These are phyloP conservation scores for Colletotrichum sp. DNA, from an alignment of 2,329 filamentous ascomycete species.

Conservation along the genomic window DNA sequence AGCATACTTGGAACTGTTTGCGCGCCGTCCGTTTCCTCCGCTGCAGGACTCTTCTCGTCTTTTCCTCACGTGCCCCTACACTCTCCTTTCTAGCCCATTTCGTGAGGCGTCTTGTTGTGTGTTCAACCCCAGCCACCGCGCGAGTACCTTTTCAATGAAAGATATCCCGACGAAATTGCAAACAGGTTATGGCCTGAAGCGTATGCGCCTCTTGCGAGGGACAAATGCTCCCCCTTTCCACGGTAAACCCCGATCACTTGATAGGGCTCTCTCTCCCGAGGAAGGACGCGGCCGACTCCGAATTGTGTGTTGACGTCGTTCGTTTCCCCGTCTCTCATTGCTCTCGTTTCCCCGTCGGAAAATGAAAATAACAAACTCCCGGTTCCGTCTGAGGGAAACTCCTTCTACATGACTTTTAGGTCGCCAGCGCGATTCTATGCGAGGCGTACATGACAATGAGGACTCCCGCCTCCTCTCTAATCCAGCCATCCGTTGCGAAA, in stretches of 20 bases:
- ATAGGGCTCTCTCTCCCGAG: background rate
- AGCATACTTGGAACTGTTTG: background rate
- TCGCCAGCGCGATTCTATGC: conserved; percentile 21
- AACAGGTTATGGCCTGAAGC: conserved; percentile 10
- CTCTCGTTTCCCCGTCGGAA: conserved; percentile 18
- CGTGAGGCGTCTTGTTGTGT: background rate
- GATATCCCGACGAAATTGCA: conserved; percentile 5
- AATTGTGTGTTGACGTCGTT: conserved; percentile 14
- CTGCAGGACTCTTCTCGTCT: background rate
- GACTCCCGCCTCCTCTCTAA: conserved; percentile 22
- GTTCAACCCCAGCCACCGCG: background rate
- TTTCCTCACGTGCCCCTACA: conserved; percentile 18
- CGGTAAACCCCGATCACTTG: conserved; percentile 12
- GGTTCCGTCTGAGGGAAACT: conserved; percentile 23
- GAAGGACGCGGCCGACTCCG: conserved; percentile 18
- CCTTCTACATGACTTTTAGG: conserved; percentile 25
- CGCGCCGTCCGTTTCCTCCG: conserved; percentile 1
- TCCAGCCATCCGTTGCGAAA: conserved; percentile 21
- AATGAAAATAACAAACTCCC: conserved; percentile 15
- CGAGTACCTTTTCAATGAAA: background rate
- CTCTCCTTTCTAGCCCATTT: conserved; percentile 14
- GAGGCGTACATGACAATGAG: conserved; percentile 26
- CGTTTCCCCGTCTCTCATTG: conserved; percentile 20
- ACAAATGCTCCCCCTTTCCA: background rate
- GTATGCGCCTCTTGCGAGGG: background rate